phyloP scores from a whole-genome alignment of 2,329 filamentous ascomycete species.

The Cryphonectria naterciae region DNA sequence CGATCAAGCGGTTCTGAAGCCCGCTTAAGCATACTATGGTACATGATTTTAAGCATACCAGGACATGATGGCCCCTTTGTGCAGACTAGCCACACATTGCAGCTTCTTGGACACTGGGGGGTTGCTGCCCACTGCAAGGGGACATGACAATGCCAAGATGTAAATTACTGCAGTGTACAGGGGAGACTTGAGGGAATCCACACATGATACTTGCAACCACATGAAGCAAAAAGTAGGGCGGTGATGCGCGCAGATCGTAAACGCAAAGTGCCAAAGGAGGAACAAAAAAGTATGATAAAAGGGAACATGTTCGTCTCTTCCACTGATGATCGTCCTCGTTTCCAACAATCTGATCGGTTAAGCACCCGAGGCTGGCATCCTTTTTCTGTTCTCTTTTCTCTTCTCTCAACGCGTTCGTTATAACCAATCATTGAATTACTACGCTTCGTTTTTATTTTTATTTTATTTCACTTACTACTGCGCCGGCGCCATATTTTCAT shows the following conservation, averaged over 20 bases:
- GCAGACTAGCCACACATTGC: background rate
- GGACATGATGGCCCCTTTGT: background rate
- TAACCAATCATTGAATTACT: background rate
- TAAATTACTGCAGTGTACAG: too few species aligned
- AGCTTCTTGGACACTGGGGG: background rate
- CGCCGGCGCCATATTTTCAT: background rate
- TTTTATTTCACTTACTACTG: too few species aligned
- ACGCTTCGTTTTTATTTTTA: background rate
- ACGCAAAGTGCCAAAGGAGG: background rate
- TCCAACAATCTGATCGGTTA: background rate
- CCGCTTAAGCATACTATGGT: background rate
- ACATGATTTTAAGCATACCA: background rate
- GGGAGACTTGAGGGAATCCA: background rate
- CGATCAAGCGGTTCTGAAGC: background rate
- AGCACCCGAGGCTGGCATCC: background rate
- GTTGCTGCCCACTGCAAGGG: background rate
- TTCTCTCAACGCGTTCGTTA: background rate
- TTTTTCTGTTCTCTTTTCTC: background rate
- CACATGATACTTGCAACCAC: background rate
- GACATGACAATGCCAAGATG: background rate
- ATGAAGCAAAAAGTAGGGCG: background rate
- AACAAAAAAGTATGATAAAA: background rate
- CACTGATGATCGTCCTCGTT: background rate
- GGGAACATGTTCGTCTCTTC: constrained; percentile 1
- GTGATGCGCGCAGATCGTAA: background rate